Evolutionary conservation across 495 filamentous ascomycete species (phyloP), one percentile per base, ranked within the genome.

Genomic region (Hypomontagnella monticulosa): DNA sequence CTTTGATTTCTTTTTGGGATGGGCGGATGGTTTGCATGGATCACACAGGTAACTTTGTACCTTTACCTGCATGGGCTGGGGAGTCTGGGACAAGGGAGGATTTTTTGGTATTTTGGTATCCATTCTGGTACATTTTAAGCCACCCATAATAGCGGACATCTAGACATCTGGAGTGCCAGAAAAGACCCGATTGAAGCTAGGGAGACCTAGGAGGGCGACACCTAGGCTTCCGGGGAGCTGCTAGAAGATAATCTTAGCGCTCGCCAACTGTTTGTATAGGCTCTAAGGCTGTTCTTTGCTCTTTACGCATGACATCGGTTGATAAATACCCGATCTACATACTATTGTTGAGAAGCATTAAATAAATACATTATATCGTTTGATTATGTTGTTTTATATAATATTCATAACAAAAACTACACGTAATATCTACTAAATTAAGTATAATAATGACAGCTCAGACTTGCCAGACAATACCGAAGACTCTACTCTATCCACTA

Each of bases 1-100:
- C 57, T 38, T 60, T 61, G 41, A 58, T 54, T 63, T 42, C 46
- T 48, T 62, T 58, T 47, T 52, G 47, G 48, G 53, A 57, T 47
- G 46, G 57, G 52, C 57, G 27, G 64, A 44, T 47, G 43, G 47
- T 32, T 20, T 61, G 50, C 48, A 61, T 54, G 41, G 42, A 23
- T 23, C 33, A 37, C 20, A 54, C 18, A 37, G 23, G 58, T 49
- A 27, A 27, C 23, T 27, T 6, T 27, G 23, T 27, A 27, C 23
- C 23, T 2, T 53, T 4, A 38, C 10, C 10, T 38, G 36, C 36
- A 38, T 38, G 36, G 36, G 36, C 36, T 14, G n/a, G 33, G 4
- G 33, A 36, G n/a, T n/a, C n/a, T n/a, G n/a, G 23, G 23, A 27
- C 23, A 27, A 27, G 23, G 23, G 23, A 27, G 23, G 23, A 27